These are phyloP conservation scores for Cunninghamia lanceolata DNA, from an alignment of 75 land plant species.

Conservation along the genomic window DNA sequence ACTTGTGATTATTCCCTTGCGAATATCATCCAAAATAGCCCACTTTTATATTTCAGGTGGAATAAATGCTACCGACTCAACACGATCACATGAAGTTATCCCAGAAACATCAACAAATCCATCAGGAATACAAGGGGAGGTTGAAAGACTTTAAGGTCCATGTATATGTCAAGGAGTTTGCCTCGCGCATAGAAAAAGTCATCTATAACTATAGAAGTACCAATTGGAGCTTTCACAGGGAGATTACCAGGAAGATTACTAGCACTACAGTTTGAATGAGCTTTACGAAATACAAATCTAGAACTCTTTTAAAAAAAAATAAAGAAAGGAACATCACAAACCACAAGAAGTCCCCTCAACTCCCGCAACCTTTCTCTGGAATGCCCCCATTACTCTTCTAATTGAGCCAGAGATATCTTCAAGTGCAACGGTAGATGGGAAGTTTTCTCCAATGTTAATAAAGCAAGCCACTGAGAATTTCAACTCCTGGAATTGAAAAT, in stretches of 20 bases:
- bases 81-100: constrained; percentile 34
- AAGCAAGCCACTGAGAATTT: no score
- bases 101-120: constrained; percentile 50
- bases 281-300: constrained; percentile 80
- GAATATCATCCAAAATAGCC: constrained; percentile 64
- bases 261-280: constrained; percentile 40
- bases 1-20: constrained; percentile 64
- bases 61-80: constrained; percentile 85
- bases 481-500: no score
- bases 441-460: no score
- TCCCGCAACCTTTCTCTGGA: no score
- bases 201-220: constrained; percentile 28
- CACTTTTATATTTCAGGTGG: constrained; percentile 78
- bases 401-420: no score
- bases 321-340: no score
- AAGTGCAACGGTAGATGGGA: no score
- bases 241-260: constrained; percentile 4
- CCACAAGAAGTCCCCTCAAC: no score
- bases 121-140: constrained; percentile 39
- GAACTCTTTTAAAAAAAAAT: no score
- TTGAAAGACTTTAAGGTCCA: constrained; percentile 22
- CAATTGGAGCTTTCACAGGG: constrained; percentile 41
- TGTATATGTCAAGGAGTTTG: constrained; percentile 90
- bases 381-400: no score
- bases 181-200: constrained; percentile 81